Base-by-base conservation (phyloP, 192 early-diverging fungal species). In the Chytriomyces hyalinus region DNA sequence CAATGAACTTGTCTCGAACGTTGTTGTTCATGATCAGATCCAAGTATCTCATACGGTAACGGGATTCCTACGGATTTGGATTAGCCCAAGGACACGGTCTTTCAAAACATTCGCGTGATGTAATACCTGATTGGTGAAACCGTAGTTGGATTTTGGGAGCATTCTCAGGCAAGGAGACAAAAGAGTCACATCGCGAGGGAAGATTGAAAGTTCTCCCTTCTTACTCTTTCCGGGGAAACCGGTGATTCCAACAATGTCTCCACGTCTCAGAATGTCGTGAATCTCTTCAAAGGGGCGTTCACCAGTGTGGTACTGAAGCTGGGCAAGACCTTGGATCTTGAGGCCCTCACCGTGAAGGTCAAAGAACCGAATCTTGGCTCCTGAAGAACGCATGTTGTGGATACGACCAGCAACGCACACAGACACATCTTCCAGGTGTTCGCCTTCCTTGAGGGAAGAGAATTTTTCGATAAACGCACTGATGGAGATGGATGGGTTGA, bases 21-120 rank as follows among this genome's bases (percentile, higher is more conserved):
- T 87, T 80, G 86, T 89, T 91, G 90, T 99, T 99, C 95, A 99
- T 99, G 86, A 99, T 98, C 84, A 99, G 86, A 83, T 99, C 97
- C 75, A 99, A 84, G 85, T 96, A 99, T 76, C 97, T 94, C 90
- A 96, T 93, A 78, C 97, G 93, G 88, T 97, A 99, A 70, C 97
- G 93, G 10, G 91, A 85, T 86, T 98, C 97, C 78, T 79, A 50
- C 47, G 1, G 2, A 28, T n/a, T 57, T 20, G 20, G 53, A 36
- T 36, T 36, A 36, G 36, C 36, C 36, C 36, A 36, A 36, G 36
- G 36, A 36, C 36, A 36, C 36, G 36, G 36, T 36, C 36, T 36
- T 36, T 36, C 36, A 36, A 36, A 36, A 36, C 36, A 36, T 36
- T 36, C 36, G 36, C 36, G 36, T 36, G 36, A 36, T 36, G 36